Evolutionary conservation across 805 yeast genomes (phyloP), one percentile per base, ranked within the genome.

Genomic region (Scheffersomyces stipitis): DNA sequence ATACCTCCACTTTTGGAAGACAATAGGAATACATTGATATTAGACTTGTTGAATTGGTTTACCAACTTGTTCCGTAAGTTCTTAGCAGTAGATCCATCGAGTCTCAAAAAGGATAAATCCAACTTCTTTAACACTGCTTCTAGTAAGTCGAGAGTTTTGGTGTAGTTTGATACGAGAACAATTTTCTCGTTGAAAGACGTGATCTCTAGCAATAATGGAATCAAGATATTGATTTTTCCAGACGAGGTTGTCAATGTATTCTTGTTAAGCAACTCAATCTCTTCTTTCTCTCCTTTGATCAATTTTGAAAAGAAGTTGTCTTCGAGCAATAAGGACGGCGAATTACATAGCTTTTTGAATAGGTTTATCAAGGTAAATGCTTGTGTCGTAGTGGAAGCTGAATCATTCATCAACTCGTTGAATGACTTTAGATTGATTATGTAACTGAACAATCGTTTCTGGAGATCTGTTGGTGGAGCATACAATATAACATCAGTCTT

Each of bases 1-100:
- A 85, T 81, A 0, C 99, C 99, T 3, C 99, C 99, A 3, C 96
- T 81, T 57, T 89, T 87, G 0, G 96, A 84, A 3, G 96, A 86
- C 9, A 93, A 60, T 9, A 93, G 61, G 47, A 93, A 88, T 0
- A 82, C 83, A 52, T 84, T 78, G 24, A 58, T 52, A 3, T 68
- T 58, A 0, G 71, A 41, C 15, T 58, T 71, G 54, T 90, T 90
- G 60, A 91, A 91, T 9, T 73, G 62, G 12, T 73, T 73, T 1
- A 93, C 95, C 13, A 86, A 63, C 3, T 69, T 58, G 40, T 80
- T 84, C 26, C 99, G 66, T 31, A 72, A 66, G 26, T 75, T 78
- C 20, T 79, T 72, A 0, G 88, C 84, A 0, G 95, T 87, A 1
- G 86, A 70, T 0, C 99, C 99, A 62, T 93, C 99, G 5, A 93